Base-by-base conservation (phyloP, 208 protist species). In the Angomonas deanei region DNA sequence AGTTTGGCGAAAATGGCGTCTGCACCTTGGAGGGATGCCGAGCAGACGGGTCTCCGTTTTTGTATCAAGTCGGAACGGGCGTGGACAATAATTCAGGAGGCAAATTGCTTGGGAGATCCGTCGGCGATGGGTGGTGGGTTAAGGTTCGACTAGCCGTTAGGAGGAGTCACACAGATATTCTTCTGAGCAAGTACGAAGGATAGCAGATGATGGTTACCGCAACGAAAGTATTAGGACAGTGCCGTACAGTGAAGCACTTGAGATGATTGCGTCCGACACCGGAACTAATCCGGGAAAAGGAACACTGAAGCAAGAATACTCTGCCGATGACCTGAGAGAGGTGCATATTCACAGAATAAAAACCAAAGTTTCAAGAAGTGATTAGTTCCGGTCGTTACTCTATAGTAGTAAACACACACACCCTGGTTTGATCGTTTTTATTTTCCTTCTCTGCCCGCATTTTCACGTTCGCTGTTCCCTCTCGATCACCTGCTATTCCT, bases 41-140 rank as follows among this genome's bases (percentile, higher is more conserved):
- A 8, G 47, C 47, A n/a, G 47, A 53, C n/a, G 47, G 47, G 8
- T 11, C 5, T 28, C n/a, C 47, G 8, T 53, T 53, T 26, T 8
- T 11, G 47, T 53, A 28, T 26, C 34, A 42, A 15, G 10, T 42
- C 10, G 15, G 10, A 15, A 53, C 47, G 10, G 5, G 47, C 23
- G 47, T 5, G 6, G 47, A 24, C 23, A 42, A 42, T 42, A 42
- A 42, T 42, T n/a, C 8, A 42, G 36, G 15, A 42, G 36, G 8
- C 8, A 15, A 42, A 8, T 42, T 26, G 11, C 5, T 53, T n/a
- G 47, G 47, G 11, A 15, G 47, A n/a, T 53, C 10, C 23, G 47
- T 53, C 23, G 47, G 47, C n/a, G 47, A 53, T 26, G 47, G 47
- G 8, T 53, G 47, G 47, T 53, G 47, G 47, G 47, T 53, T 5